phyloP scores from a whole-genome alignment of 108 stramenopile species.

The Nitzschia putrida region DNA sequence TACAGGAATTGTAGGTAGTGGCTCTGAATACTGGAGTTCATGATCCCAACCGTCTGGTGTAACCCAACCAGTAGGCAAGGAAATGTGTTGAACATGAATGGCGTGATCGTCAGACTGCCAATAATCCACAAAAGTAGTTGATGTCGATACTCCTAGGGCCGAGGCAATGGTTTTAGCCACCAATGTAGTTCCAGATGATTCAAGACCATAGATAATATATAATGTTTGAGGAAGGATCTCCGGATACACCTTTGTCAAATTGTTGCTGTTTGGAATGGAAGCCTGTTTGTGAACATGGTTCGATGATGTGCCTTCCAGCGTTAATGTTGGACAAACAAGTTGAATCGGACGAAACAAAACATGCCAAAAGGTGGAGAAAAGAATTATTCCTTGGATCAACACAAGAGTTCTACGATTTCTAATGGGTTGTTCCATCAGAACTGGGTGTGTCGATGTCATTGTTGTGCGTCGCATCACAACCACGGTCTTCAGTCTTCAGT shows the following conservation, averaged over 20 bases:
- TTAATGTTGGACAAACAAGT: too few species aligned
- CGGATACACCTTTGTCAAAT: background rate
- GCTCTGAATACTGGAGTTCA: background rate
- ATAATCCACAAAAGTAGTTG: background rate
- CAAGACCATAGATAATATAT: constrained; percentile 4
- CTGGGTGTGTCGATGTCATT: too few species aligned
- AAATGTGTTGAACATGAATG: background rate
- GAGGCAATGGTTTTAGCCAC: constrained; percentile 5
- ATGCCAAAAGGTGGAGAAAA: too few species aligned
- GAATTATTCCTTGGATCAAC: too few species aligned
- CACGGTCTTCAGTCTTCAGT: too few species aligned
- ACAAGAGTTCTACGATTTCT: too few species aligned
- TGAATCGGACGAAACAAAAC: too few species aligned
- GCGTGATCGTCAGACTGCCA: background rate
- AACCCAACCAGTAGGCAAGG: constrained; percentile 2
- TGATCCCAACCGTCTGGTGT: background rate
- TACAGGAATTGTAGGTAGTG: background rate
- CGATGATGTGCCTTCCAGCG: too few species aligned
- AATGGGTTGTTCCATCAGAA: too few species aligned
- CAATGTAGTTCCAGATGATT: constrained; percentile 20
- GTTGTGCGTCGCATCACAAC: too few species aligned
- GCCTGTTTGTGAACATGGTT: too few species aligned
- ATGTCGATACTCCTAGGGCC: background rate
- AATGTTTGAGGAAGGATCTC: background rate
- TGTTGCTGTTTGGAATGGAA: background rate